A percentile compares a stretch with the other conserved stretches of the same genome.
Conservation (phyloP, 345 rosid species). For the Raphanus raphanistrum region DNA sequence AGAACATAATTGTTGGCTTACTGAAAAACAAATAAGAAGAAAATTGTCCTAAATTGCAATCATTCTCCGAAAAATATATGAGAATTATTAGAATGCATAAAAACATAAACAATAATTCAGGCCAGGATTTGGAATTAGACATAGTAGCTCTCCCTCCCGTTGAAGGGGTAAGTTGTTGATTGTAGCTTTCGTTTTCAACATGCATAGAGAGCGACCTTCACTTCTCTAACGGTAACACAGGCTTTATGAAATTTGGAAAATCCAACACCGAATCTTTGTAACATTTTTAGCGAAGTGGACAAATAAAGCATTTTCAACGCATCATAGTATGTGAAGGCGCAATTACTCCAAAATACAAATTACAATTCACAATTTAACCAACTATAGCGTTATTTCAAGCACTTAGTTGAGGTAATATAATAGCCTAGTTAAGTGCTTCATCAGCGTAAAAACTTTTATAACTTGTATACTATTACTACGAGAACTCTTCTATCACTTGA, state of each 20-base stretch:
- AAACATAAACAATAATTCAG: not conserved
- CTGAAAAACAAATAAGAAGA: not conserved
- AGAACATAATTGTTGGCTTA: slow-evolving; percentile 4
- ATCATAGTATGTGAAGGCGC: slow-evolving; percentile 24
- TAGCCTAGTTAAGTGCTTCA: slow-evolving; percentile 1
- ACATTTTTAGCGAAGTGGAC: slow-evolving; percentile 33
- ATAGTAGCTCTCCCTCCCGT: slow-evolving; percentile 29
- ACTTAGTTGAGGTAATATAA: not conserved
- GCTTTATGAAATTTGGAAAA: slow-evolving; percentile 31
- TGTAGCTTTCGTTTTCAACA: slow-evolving; percentile 39
- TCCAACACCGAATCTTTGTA: slow-evolving; percentile 42
- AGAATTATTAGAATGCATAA: not conserved
- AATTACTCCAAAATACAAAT: slow-evolving; percentile 6
- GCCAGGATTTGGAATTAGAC: slow-evolving; percentile 20
- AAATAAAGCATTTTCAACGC: slow-evolving; percentile 27
- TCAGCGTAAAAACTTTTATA: not conserved
- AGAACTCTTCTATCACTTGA: not conserved
- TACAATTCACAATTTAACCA: not conserved
- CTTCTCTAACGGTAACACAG: slow-evolving; percentile 33
- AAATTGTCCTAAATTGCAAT: slow-evolving; percentile 7
- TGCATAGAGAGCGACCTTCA: slow-evolving; percentile 41
- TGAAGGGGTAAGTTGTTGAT: slow-evolving; percentile 38
- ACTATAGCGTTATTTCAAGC: not conserved
- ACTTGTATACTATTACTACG: not conserved
- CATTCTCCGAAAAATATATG: not conserved